Conservation (phyloP, 2,329 filamentous ascomycete genomes). For the Colletotrichum eremochloae region DNA sequence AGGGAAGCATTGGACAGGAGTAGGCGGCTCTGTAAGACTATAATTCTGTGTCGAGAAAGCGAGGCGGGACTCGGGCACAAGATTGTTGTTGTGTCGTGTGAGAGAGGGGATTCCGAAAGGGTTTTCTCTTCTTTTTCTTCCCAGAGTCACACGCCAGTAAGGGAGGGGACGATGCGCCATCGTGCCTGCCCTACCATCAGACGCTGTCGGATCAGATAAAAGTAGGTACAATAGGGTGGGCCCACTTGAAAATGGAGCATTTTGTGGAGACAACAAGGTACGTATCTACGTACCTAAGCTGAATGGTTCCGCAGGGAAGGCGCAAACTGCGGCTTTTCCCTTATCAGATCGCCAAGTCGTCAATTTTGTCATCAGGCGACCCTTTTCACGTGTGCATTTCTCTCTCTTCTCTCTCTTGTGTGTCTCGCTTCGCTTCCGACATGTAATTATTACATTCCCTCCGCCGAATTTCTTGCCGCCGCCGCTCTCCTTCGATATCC, state of each 20-base stretch:
- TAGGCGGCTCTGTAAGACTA: background rate
- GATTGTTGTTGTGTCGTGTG: background rate
- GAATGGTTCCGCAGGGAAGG: background rate
- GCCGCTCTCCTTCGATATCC: too few relatives aligned
- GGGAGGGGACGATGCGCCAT: background rate
- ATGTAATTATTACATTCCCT: too few relatives aligned
- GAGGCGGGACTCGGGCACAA: background rate
- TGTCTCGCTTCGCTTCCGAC: background rate
- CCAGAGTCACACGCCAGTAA: slow-evolving; percentile 4
- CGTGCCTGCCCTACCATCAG: background rate
- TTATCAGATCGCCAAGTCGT: slow-evolving; percentile 39
- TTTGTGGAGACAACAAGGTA: background rate
- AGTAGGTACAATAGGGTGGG: too few relatives aligned
- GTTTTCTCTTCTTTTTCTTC: background rate
- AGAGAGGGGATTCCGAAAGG: slow-evolving; percentile 13
- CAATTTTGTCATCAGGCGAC: slow-evolving; percentile 35
- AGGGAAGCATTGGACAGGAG: background rate
- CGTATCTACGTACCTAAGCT: background rate
- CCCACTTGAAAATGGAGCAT: background rate
- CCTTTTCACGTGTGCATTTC: slow-evolving; percentile 29
- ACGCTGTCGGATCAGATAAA: slow-evolving; percentile 18
- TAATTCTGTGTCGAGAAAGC: background rate
- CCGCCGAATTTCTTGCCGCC: background rate
- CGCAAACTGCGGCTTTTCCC: slow-evolving; percentile 26
- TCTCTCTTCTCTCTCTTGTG: background rate